Evolutionary conservation across 768 basidiomycete species (phyloP).

Genomic region (Serendipita sp.): DNA sequence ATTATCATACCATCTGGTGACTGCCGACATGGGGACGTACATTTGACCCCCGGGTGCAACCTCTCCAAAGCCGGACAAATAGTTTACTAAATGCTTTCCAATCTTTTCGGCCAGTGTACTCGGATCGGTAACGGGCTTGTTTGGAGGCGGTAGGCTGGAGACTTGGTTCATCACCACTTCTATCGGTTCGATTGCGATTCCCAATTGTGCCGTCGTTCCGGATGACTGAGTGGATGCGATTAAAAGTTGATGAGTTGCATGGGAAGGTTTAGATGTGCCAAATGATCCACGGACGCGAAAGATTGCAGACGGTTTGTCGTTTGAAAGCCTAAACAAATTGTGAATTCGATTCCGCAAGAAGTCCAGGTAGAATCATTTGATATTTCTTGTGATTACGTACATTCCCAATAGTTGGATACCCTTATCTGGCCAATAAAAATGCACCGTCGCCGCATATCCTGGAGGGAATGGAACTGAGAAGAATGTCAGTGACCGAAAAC

Average conservation of each 20-base stretch:
- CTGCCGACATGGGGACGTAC: slow-evolving; percentile 43
- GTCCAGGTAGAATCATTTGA: no score
- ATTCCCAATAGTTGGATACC: slow-evolving; percentile 78
- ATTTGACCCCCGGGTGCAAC: slow-evolving; percentile 24
- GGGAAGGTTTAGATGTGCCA: slow-evolving; percentile 21
- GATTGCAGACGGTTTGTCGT: slow-evolving; percentile 80
- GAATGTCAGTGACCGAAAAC: neutral
- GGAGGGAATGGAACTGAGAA: slow-evolving; percentile 58
- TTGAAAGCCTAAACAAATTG: slow-evolving; percentile 47
- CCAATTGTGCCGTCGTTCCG: slow-evolving; percentile 49
- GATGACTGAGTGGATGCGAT: slow-evolving; percentile 9
- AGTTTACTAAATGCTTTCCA: slow-evolving; percentile 62
- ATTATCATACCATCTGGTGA: slow-evolving; percentile 57
- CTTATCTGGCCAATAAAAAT: slow-evolving; percentile 75
- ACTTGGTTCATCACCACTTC: slow-evolving; percentile 44
- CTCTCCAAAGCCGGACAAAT: slow-evolving; percentile 43
- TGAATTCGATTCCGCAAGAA: no score
- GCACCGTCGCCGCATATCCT: slow-evolving; percentile 70
- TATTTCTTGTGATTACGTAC: slow-evolving; percentile 24
- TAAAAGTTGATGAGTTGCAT: slow-evolving; percentile 16
- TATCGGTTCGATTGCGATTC: slow-evolving; percentile 67
- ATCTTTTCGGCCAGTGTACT: slow-evolving; percentile 48
- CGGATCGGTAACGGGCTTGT: slow-evolving; percentile 26
- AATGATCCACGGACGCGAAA: slow-evolving; percentile 65
- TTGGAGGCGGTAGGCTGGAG: slow-evolving; percentile 27